These are phyloP conservation scores for Pichia manshurica DNA, from an alignment of 805 yeast species.

Conservation along the genomic window DNA sequence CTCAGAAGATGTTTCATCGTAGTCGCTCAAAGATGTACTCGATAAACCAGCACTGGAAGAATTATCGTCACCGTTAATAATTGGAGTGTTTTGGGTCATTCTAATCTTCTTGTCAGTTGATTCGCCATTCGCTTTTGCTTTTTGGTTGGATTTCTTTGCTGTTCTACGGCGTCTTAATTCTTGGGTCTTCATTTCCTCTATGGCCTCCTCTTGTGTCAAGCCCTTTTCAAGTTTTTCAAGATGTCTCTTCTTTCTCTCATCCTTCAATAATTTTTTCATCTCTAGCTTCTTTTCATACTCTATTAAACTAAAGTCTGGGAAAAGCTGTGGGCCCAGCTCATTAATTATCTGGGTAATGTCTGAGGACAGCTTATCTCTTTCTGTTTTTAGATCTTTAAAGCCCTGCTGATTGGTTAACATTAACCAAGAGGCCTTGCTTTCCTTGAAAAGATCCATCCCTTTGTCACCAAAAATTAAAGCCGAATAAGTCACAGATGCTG, in stretches of 20 bases:
- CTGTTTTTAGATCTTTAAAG: slow-evolving; percentile 50
- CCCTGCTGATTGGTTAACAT: slow-evolving; percentile 55
- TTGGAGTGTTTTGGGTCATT: slow-evolving; percentile 45
- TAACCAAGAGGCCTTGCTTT: slow-evolving; percentile 73
- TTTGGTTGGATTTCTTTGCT: slow-evolving; percentile 11
- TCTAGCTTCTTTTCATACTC: slow-evolving; percentile 39
- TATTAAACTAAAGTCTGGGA: slow-evolving; percentile 72
- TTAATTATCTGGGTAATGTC: slow-evolving; percentile 78
- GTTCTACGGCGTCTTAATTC: slow-evolving; percentile 40
- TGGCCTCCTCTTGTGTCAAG: slow-evolving; percentile 38
- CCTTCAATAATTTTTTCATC: slow-evolving; percentile 25
- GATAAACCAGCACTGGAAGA: slow-evolving; percentile 30
- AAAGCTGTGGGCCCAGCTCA: slow-evolving; percentile 74
- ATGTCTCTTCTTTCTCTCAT: slow-evolving; percentile 24
- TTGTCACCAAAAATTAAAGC: slow-evolving; percentile 89
- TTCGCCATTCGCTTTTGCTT: slow-evolving; percentile 16
- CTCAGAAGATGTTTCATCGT: slow-evolving; percentile 12
- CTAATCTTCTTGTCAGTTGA: slow-evolving; percentile 24
- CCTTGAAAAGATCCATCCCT: slow-evolving; percentile 83
- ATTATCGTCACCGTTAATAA: slow-evolving; percentile 42
- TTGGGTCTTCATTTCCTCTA: slow-evolving; percentile 45
- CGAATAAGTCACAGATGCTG: slow-evolving; percentile 76
- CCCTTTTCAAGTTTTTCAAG: slow-evolving; percentile 17
- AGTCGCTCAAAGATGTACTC: slow-evolving; percentile 26
- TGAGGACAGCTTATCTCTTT: slow-evolving; percentile 56